Evolutionary conservation across 192 early-diverging fungal genomes (phyloP), one percentile per base, ranked within the genome.

Genomic region (Entrophospora sp.): DNA sequence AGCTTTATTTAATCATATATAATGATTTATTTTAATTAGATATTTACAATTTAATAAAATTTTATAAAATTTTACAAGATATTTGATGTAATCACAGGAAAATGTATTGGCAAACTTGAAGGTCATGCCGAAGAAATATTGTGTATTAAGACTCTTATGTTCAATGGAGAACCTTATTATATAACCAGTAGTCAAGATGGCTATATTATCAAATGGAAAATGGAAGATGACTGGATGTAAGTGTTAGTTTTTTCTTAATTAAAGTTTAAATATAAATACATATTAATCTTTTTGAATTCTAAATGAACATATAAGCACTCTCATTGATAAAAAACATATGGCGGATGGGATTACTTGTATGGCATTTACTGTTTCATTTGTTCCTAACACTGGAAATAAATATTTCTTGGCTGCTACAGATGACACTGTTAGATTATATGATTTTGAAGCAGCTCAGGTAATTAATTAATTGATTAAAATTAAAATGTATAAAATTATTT

Each of bases 121-220:
- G 91, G 91, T 4, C 95, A 97, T 69, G 76, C 81, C 13, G 94
- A 97, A 71, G 95, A 97, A 71, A 78, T 97, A 31, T 68, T 96
- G 40, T 87, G 86, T 59, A 77, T 93, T 43, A 93, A 96, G 72
- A 71, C 69, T 32, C 76, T 94, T 1, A 73, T 80, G 34, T 97
- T 82, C 67, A 83, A 88, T 52, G 91, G 86, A 25, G 81, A 89
- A 30, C 84, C 89, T 51, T 97, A 97, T 71, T 87, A 80, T 58
- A 75, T 97, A 5, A 87, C 91, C 2, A 92, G 91, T 1, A 94
- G 95, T 72, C 93, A 97, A 73, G 95, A 97, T 71, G 95, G 95
- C 4, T 93, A 93, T 72, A 89, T 97, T 49, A 81, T 85, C 61
- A 91, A 87, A 71, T 97, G 93, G 93, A 82, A 91, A 55, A 87